Base-by-base conservation (phyloP, 140 eudicot species). In the Flaveria floridana region DNA sequence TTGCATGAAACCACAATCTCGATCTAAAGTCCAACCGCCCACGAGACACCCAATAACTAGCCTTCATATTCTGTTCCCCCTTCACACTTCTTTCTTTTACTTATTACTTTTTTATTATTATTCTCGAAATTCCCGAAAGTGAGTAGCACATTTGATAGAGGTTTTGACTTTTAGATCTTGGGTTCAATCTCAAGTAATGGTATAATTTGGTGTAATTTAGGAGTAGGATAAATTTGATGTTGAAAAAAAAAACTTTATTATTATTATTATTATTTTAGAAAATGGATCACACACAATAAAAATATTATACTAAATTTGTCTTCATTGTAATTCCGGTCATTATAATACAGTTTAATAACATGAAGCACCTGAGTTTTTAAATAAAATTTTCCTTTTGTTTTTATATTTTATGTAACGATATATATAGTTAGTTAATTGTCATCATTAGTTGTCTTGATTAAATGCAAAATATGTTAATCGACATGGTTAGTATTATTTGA, bases 1-100 rank as follows among this genome's bases (percentile, higher is more conserved):
- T 68, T 74, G 72, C 76, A 80, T 75, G 57, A 79, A 66, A 73
- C 70, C 65, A 65, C 68, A 20, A 80, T 74, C 76, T 74, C 55
- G 46, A 39, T 78, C 7, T 37, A 72, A 73, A 65, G 68, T 73
- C 15, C 55, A 65, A 56, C 75, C 47, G 20, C 79, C 79, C 83
- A 72, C 55, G 34, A 73, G 26, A 79, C 83, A 79, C 79, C 70
- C 70, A 16, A 69, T 26, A 56, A 65, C 78, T 55, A 42, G 37
- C 66, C 71, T 67, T 73, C 66, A 44, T 56, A 65, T 50, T 70
- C 9, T 78, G 65, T 78, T 70, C 72, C 82, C 72, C 28, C 51
- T 21, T 67, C 71, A 67, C 50, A 23, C 23, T 52, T 52, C 15
- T 21, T 76, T 39, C 9, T 65, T 48, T 48, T 34, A 14, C 18